These are phyloP conservation scores for Acacia concinna DNA, from an alignment of 331 rosid species.

Conservation along the genomic window DNA sequence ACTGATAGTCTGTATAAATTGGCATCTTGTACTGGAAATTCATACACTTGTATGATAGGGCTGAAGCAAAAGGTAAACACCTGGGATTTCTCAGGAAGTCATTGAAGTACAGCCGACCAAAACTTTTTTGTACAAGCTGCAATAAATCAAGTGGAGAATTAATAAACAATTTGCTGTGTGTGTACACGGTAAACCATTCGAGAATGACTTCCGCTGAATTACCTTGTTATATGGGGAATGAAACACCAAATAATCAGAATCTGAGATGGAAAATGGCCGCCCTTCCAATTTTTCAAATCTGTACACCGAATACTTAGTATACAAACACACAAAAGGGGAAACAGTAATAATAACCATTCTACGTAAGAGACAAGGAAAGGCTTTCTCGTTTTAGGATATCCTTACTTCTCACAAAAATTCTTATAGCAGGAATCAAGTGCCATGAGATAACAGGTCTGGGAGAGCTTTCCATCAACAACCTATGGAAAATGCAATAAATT, in stretches of 20 bases:
- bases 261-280: constrained; percentile 63
- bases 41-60: neutral
- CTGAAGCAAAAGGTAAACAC: constrained; percentile 36
- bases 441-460: constrained; percentile 86
- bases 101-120: constrained; percentile 69
- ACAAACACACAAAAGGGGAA: neutral
- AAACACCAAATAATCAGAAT: constrained; percentile 72
- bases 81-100: constrained; percentile 74
- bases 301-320: constrained; percentile 21
- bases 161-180: neutral
- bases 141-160: constrained; percentile 16
- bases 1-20: neutral
- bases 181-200: neutral
- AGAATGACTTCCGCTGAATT: constrained; percentile 15
- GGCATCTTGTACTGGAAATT: constrained; percentile 1
- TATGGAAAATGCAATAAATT: constrained; percentile 29
- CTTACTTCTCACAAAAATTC: constrained; percentile 65
- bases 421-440: constrained; percentile 87
- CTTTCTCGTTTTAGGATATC: neutral
- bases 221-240: constrained; percentile 98
- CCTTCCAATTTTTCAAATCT: constrained; percentile 78
- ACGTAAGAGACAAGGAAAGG: neutral
- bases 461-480: constrained; percentile 92
- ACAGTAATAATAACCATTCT: neutral
- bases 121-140: constrained; percentile 94